phyloP scores from a whole-genome alignment of 2,329 filamentous ascomycete species.

The Clathrospora elynae region DNA sequence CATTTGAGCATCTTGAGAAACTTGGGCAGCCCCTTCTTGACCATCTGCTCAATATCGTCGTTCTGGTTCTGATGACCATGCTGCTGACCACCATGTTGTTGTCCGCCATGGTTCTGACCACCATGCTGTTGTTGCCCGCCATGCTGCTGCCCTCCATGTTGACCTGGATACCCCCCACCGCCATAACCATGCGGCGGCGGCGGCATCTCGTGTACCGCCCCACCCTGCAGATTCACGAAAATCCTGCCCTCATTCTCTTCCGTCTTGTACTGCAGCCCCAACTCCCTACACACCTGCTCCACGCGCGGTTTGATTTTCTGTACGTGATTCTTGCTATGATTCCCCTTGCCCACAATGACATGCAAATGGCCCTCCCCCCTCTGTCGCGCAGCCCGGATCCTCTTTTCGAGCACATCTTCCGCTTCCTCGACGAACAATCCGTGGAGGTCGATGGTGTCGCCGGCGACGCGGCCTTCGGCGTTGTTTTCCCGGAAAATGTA shows the following conservation, averaged over 20 bases:
- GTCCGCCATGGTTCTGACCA: conserved; percentile 45
- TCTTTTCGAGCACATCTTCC: conserved; percentile 83
- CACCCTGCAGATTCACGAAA: conserved; percentile 83
- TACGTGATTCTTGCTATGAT: conserved; percentile 79
- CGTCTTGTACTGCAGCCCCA: conserved; percentile 80
- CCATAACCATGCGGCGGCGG: conserved; percentile 48
- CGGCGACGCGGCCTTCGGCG: conserved; percentile 70
- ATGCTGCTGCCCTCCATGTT: conserved; percentile 48
- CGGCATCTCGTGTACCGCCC: conserved; percentile 52
- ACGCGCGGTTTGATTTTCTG: conserved; percentile 97
- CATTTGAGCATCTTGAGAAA: conserved; percentile 69
- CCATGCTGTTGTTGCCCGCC: conserved; percentile 51
- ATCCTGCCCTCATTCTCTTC: conserved; percentile 91
- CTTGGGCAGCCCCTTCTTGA: conserved; percentile 65
- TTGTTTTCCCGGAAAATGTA: conserved; percentile 98
- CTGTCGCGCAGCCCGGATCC: conserved; percentile 77
- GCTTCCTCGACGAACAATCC: conserved; percentile 95
- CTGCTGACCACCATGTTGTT: conserved; percentile 13
- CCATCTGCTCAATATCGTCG: conserved; percentile 64
- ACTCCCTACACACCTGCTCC: conserved; percentile 80
- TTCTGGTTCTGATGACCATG: conserved; percentile 49
- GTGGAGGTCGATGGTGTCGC: conserved; percentile 90
- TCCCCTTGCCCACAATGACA: conserved; percentile 95
- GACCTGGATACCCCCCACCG: conserved; percentile 48
- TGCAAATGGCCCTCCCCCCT: conserved; percentile 82